Evolutionary conservation across 2,329 filamentous ascomycete genomes (phyloP), one percentile per base, ranked within the genome.

Genomic region (Talaromyces sp.): DNA sequence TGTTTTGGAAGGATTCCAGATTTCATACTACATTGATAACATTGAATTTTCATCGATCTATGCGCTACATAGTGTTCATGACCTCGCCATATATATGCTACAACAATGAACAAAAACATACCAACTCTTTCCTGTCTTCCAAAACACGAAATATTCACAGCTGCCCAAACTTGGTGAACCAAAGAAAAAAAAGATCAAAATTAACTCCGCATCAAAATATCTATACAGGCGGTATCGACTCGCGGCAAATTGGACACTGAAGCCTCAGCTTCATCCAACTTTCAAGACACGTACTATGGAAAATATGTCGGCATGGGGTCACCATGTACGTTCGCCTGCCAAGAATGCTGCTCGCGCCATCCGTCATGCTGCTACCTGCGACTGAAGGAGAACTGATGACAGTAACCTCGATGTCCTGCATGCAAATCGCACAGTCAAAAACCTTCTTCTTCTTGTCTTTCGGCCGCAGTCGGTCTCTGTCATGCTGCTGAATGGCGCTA

Each of bases 381-480:
- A 87, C 82, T 32, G 84, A 83, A 51, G 81, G 80, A 14, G 73
- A 72, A 3, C 72, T 68, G 32, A 96, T 78, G 24, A 98, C 88
- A 0, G 92, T 91, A 2, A 98, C 91, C 72, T 97, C 91, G 19
- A 99, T 86, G 52, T 89, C 83, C 75, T 96, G 92, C 76, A 93
- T 89, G 73, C 95, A 99, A 66, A 99, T 97, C 19, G 93, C 91
- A 75, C 95, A 99, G 77, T 98, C 93, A 62, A 96, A 95, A 0
- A 84, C 71, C 43, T 82, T 82, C 68, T 80, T 83, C 73, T 85
- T 82, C 62, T 82, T 82, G 55, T 79, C 78, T 66, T 69, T 71
- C 6, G 64, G 60, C 31, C 70, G 67, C 11, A 70, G 41, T 46
- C 79, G 82, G 58, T 78, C 74, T 29, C 21, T 9, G 14, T 59